Conservation (phyloP, 768 basidiomycete species). For the Podaxis carcinomalis region DNA sequence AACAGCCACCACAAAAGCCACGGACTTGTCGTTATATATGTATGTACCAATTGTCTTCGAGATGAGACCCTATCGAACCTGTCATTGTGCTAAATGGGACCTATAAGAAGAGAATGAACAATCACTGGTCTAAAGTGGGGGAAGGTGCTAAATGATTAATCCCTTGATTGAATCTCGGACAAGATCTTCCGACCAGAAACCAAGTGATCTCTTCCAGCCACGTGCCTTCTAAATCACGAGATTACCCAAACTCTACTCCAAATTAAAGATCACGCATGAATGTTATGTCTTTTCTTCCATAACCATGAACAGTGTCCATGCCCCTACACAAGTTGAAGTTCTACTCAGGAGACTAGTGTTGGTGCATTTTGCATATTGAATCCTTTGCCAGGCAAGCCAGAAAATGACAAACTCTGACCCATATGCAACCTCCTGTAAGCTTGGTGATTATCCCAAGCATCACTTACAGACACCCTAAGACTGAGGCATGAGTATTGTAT, state of each 20-base stretch:
- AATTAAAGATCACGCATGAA: neutral
- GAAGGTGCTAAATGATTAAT: neutral
- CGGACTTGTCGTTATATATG: neutral
- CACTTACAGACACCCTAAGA: too few relatives aligned
- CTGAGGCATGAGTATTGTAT: too few relatives aligned
- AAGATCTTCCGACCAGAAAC: neutral
- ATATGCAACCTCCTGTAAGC: too few relatives aligned
- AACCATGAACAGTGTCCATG: slow-evolving; percentile 38
- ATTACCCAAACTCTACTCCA: neutral
- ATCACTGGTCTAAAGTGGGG: neutral
- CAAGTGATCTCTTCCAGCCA: neutral
- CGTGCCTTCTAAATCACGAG: slow-evolving; percentile 3
- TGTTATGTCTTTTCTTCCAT: slow-evolving; percentile 10
- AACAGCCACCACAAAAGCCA: neutral
- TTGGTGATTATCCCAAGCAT: too few relatives aligned
- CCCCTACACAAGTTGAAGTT: slow-evolving; percentile 57
- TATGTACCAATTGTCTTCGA: neutral
- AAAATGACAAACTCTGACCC: too few relatives aligned
- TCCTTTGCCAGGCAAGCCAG: slow-evolving; percentile 25
- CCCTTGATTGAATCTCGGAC: neutral
- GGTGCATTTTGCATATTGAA: slow-evolving; percentile 65
- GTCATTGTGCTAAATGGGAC: neutral
- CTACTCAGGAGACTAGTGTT: slow-evolving; percentile 62
- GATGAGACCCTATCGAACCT: neutral
- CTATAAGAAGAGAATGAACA: neutral